phyloP scores from a whole-genome alignment of 257 asterid species.

The Solanum clarkiae region DNA sequence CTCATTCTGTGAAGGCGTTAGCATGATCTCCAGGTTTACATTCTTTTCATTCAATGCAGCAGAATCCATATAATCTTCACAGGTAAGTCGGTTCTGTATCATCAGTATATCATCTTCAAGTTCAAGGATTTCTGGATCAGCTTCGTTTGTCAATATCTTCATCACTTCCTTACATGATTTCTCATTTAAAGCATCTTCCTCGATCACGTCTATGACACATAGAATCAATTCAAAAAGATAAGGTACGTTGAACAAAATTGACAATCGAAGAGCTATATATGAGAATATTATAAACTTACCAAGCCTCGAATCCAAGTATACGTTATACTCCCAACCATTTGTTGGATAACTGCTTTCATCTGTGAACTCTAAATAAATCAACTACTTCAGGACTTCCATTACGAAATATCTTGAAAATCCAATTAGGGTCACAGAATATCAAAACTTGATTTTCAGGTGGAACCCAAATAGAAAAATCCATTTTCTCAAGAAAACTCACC shows the following conservation, averaged over 20 bases:
- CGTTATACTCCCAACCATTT: background rate
- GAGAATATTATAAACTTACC: background rate
- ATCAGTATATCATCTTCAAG: background rate
- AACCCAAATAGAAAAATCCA: background rate
- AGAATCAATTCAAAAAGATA: background rate
- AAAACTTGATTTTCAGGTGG: background rate
- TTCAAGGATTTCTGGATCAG: background rate
- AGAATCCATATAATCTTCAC: background rate
- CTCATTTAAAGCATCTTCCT: background rate
- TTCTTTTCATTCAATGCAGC: background rate
- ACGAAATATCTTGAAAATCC: background rate
- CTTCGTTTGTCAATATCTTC: background rate
- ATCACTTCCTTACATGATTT: constrained; percentile 1
- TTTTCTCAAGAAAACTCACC: background rate
- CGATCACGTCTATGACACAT: background rate
- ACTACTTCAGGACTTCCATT: background rate
- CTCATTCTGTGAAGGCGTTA: background rate
- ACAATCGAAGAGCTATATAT: background rate
- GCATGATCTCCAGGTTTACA: background rate
- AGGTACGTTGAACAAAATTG: background rate
- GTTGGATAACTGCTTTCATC: background rate
- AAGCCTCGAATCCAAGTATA: background rate
- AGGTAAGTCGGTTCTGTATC: background rate
- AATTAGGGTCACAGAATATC: background rate
- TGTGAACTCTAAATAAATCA: background rate